Evolutionary conservation across 108 stramenopile species (phyloP), one percentile per base, ranked within the genome.

Genomic region (Pseudonitzschia multiseries): DNA sequence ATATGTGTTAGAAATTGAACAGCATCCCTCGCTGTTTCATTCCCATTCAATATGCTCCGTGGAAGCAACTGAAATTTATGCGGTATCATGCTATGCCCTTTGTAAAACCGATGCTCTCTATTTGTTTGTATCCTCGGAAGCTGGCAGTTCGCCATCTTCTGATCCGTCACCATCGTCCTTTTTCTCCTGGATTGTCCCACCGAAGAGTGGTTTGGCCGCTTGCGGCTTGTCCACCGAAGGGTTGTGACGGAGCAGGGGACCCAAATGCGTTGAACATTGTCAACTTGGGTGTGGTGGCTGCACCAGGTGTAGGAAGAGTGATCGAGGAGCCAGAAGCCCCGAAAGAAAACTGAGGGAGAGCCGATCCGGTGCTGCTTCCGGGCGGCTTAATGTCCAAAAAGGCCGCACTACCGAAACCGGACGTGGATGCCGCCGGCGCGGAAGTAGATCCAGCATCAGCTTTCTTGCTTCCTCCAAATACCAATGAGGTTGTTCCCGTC

Each of bases 361-460:
- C 27, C 18, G 54, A 73, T 26, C 80, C 63, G 1, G 84, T 69
- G 41, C 50, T 63, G 24, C 52, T 65, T 33, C 78, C 84, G 0
- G 87, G 87, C 0, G 85, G 87, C 59, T 85, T 86, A 36, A 88
- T 84, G 57, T 82, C 61, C 72, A 86, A 70, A 76, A 88, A 85
- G 20, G 74, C 65, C 33, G 63, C 69, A 43, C 66, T 62, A 20
- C 74, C 74, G 56, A 75, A 72, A 9, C 57, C 65, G 48, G 57
- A 52, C n/a, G n/a, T n/a, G n/a, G n/a, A 29, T 29, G 59, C 0
- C 20, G 8, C 56, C 26, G 56, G 21, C 29, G 61, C 61, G 5
- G 61, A 4, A 62, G 61, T 18, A 40, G 61, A 33, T 44, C 46
- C 66, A 18, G 20, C 21, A 10, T 43, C 57, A 15, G 65, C 15